Percentiles rank a stretch among this genome's conserved stretches.
These are phyloP conservation scores for Purpureocillium takamizusanense DNA, from an alignment of 2,329 filamentous ascomycete species.

Conservation along the genomic window DNA sequence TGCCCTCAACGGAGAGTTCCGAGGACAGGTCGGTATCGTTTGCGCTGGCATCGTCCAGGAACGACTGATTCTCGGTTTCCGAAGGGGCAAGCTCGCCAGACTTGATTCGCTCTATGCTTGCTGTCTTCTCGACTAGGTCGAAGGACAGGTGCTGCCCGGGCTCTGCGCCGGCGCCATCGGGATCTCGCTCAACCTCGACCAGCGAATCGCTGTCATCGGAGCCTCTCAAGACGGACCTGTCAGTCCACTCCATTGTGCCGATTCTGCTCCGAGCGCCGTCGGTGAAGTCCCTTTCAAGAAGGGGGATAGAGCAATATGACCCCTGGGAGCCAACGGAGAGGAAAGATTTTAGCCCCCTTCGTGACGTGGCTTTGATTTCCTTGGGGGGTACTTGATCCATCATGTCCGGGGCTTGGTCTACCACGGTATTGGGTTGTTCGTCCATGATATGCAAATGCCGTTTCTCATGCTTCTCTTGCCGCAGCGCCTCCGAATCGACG, in stretches of 20 bases:
- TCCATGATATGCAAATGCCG: conserved; percentile 36
- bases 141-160: conserved; percentile 35
- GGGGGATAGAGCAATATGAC: conserved; percentile 68
- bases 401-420: background rate
- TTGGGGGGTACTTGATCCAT: background rate
- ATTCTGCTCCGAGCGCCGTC: conserved; percentile 38
- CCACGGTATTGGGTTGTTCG: conserved; percentile 21
- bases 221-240: conserved; percentile 44
- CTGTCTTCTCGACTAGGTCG: conserved; percentile 44
- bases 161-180: conserved; percentile 6
- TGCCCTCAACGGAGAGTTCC: conserved; percentile 46
- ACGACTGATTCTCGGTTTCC: conserved; percentile 28
- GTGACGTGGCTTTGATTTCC: conserved; percentile 5
- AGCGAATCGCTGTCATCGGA: conserved; percentile 29
- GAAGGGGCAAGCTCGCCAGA: conserved; percentile 22
- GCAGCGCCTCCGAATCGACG: conserved; percentile 1
- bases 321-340: conserved; percentile 56
- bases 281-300: conserved; percentile 59
- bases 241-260: conserved; percentile 39
- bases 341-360: conserved; percentile 35
- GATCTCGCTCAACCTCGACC: conserved; percentile 11
- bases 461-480: conserved; percentile 34
- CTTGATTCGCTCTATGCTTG: conserved; percentile 38
- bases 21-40: conserved; percentile 53
- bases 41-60: conserved; percentile 42